Conservation (phyloP, 129 eudicot species). For the Chrysanthemum makinoi region DNA sequence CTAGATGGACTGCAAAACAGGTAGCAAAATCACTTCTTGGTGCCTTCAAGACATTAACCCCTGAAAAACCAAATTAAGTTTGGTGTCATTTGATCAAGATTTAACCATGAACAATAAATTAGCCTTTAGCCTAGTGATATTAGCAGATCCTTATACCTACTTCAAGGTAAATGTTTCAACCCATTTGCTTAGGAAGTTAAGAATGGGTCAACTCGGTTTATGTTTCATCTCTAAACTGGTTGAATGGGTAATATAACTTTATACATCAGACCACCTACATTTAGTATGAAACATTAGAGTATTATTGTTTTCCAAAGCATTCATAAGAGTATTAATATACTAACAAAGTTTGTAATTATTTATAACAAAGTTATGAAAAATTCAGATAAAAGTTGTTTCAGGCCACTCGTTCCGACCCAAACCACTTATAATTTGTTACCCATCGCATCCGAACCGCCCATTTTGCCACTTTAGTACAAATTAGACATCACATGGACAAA, state of each 20-base stretch:
- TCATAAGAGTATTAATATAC: no score
- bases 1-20: constrained; percentile 1
- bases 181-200: neutral
- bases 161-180: neutral
- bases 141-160: neutral
- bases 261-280: no score
- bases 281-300: no score
- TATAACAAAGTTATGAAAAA: no score
- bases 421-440: neutral
- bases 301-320: no score
- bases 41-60: constrained; percentile 12
- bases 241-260: neutral
- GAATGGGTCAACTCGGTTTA: neutral
- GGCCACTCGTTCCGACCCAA: neutral
- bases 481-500: neutral
- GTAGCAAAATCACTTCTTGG: constrained; percentile 16
- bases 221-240: constrained; percentile 1
- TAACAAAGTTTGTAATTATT: no score
- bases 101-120: neutral
- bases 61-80: constrained; percentile 14
- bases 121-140: constrained; percentile 7
- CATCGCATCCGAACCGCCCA: neutral
- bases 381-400: neutral
- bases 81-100: constrained; percentile 14
- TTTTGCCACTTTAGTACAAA: neutral